A percentile compares a stretch with the other conserved stretches of the same genome.
These are phyloP conservation scores for Lachancea lanzarotensis DNA, from an alignment of 805 yeast genomes.

Conservation along the genomic window DNA sequence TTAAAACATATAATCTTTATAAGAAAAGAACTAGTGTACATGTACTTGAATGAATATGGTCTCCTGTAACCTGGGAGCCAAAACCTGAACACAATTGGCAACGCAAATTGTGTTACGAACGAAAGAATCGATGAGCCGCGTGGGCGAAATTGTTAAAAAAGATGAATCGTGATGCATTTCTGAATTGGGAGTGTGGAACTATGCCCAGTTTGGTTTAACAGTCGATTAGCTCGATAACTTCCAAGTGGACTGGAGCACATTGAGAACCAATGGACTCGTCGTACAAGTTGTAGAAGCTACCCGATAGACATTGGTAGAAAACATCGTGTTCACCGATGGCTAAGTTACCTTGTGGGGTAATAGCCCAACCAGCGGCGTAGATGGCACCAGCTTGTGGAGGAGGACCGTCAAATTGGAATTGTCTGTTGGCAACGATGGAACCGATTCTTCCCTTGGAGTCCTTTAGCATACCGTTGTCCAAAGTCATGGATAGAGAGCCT, in stretches of 20 bases:
- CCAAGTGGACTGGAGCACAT: slow-evolving; percentile 50
- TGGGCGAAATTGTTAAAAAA: not conserved
- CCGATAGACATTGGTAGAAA: slow-evolving; percentile 62
- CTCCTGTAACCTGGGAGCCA: slow-evolving; percentile 1
- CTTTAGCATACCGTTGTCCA: slow-evolving; percentile 44
- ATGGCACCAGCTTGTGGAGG: slow-evolving; percentile 78
- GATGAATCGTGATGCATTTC: slow-evolving; percentile 5
- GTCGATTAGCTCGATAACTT: slow-evolving; percentile 42
- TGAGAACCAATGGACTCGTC: slow-evolving; percentile 48
- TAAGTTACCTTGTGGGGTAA: slow-evolving; percentile 47
- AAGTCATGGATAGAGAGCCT: slow-evolving; percentile 49
- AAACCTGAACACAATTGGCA: too few species aligned
- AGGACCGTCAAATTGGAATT: slow-evolving; percentile 82
- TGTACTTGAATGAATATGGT: not conserved
- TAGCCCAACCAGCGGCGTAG: slow-evolving; percentile 63
- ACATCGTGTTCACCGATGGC: slow-evolving; percentile 50
- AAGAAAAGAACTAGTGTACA: slow-evolving; percentile 5
- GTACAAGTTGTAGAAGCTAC: slow-evolving; percentile 62
- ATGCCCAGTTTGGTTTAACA: slow-evolving; percentile 16
- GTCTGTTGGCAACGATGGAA: slow-evolving; percentile 75
- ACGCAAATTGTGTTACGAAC: slow-evolving; percentile 1
- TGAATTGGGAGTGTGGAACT: not conserved
- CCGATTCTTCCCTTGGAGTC: slow-evolving; percentile 66
- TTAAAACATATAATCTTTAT: not conserved
- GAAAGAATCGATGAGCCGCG: not conserved